Base-by-base conservation (phyloP, 805 yeast species). In the Kuraishia hungarica region DNA sequence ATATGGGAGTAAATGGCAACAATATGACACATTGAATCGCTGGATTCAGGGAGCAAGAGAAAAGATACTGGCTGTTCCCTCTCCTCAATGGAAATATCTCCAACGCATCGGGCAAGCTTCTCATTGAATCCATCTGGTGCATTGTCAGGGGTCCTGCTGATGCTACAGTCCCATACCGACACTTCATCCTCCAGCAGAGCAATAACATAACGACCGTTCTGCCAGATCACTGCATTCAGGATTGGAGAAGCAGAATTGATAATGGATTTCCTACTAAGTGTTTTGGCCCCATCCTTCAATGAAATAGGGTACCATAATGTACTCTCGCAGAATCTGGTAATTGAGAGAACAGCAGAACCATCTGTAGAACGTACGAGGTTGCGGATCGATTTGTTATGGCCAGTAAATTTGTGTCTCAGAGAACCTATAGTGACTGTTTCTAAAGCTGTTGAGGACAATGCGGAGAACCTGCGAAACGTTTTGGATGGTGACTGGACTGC, bases 371-470 rank as follows among this genome's bases (percentile, higher is more conserved):
- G 81, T 19, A 81, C 72, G 2, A 92, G 67, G 52, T 75, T 77
- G 60, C 80, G 82, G 22, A 92, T 83, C 0, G 97, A 88, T 64
- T 91, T 91, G 55, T 82, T 79, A 64, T 91, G 97, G 1, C 98
- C 98, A 1, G 96, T 89, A 54, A 86, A 80, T 60, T 86, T 84
- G 58, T 83, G 77, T 23, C 75, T 71, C 10, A 83, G 59, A 4
- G 58, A 58, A 5, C 73, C 75, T 11, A 71, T 59, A 11, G 35
- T 21, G 15, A 23, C 22, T 10, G 29, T 21, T 21, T 17, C 20
- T 11, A 29, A 17, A 5, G 26, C 5, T 20, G 20, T 13, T 7
- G 43, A 10, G n/a, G 43, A 35, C 3, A 35, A 35, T 35, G 17
- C 43, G 4, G 43, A 28, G 35, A 28, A 28, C 35, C 35, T 6